A percentile compares a stretch with the other conserved stretches of the same genome.
Evolutionary conservation across 176 grass and related monocot species (phyloP).

Genomic region (Calamus simplicifolius): DNA sequence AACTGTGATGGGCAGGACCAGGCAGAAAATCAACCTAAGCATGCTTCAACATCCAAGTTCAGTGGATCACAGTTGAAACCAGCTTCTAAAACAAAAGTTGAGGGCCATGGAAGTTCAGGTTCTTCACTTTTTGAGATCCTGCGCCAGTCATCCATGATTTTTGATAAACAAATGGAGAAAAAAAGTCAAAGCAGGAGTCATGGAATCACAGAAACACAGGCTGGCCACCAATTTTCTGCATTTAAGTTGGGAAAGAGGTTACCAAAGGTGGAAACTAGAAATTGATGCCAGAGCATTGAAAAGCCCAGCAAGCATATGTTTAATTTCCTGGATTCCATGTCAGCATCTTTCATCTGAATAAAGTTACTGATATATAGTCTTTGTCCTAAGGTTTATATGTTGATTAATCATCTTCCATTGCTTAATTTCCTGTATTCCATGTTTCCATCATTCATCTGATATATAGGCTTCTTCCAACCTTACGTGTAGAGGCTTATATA

Average conservation of each 20-base stretch:
- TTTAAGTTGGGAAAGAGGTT: conserved; percentile 63
- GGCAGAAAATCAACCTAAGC: conserved; percentile 34
- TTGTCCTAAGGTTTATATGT: no score
- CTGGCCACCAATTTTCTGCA: conserved; percentile 48
- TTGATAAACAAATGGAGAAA: conserved; percentile 30
- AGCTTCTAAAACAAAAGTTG: conserved; percentile 14
- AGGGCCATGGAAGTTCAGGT: conserved; percentile 22
- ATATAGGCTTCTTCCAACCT: no score
- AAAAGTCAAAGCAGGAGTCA: conserved; percentile 16
- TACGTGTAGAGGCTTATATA: no score
- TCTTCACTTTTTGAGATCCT: conserved; percentile 63
- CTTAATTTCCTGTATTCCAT: no score
- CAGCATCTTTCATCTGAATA: no score
- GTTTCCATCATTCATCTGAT: no score
- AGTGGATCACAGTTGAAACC: conserved; percentile 60
- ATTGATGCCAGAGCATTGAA: conserved; percentile 15
- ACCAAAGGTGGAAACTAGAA: conserved; percentile 38
- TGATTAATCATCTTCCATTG: no score
- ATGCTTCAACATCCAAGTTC: conserved; percentile 35
- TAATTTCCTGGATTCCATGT: no score
- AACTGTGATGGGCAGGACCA: conserved; percentile 28
- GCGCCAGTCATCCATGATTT: conserved; percentile 40
- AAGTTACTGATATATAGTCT: no score
- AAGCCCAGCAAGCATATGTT: no score
- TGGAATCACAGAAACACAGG: conserved; percentile 53